Base-by-base conservation (phyloP, 2,329 filamentous ascomycete genomes). In the Orbilia quercus region DNA sequence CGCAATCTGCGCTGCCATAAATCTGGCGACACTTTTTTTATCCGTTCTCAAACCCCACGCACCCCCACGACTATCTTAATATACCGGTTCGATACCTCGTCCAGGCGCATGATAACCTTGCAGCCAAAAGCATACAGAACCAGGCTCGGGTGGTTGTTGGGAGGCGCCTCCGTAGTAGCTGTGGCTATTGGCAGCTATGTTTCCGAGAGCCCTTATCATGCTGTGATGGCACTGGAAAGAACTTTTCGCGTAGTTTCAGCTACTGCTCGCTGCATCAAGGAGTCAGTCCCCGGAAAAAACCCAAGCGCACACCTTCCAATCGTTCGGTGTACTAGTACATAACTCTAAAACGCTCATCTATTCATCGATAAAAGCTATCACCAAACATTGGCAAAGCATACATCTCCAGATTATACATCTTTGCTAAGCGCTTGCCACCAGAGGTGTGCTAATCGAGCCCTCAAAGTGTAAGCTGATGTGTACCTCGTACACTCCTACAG, bases 221-320 rank as follows among this genome's bases (percentile, higher is more conserved):
- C 60, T 38, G 54, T 38, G 2, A 73, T 73, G 69, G 53, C 69
- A 6, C 40, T 73, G n/a, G 69, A 73, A 40, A 73, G 69, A 28
- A 73, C 69, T 2, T 44, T 66, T 40, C 60, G 69, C 9, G 69
- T 73, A 2, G 60, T 59, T 12, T 73, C 69, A 1, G 60, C 60
- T 18, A 73, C 69, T 9, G 69, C 59, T 42, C 62, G 60, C 12
- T 73, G 69, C 40, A 73, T 73, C 22, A 60, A 73, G 62, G 69
- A 73, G 69, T 73, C 55, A 73, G 69, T 66, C 31, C 14, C 28
- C 6, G 36, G 9, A 23, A 25, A 16, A 40, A 23, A 31, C 28
- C 28, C 28, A 31, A 31, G 28, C 16, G 50, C 40, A 14, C 7
- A 16, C n/a, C 18, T 25, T 53, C 38, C n/a, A 16, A 45, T 28